Conservation (phyloP, 2,329 filamentous ascomycete genomes). For the Didymella arachidicola region DNA sequence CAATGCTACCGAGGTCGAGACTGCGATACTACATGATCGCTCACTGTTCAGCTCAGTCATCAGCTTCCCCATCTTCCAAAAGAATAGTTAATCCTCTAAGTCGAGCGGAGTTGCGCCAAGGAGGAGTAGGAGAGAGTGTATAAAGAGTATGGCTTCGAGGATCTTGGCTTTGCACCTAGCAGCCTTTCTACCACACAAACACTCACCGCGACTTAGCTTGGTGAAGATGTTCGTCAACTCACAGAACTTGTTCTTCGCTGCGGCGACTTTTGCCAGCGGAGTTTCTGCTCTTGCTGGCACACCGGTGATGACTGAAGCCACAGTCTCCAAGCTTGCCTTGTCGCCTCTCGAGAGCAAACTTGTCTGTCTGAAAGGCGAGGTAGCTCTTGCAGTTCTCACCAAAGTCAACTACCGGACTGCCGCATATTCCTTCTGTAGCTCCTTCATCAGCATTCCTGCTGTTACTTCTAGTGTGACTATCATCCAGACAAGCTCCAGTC, state of each 20-base stretch:
- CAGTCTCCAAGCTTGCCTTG: neutral
- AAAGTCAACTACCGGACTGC: neutral
- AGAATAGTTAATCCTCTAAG: neutral
- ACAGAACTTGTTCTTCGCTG: neutral
- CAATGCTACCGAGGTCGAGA: neutral
- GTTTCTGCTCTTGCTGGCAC: neutral
- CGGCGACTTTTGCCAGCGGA: neutral
- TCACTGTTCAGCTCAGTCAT: conserved; percentile 2
- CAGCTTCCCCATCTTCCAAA: neutral
- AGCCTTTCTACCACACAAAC: neutral
- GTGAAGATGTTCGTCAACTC: neutral
- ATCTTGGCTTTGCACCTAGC: neutral
- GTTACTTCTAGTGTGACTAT: neutral
- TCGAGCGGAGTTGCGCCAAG: neutral
- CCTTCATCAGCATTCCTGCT: neutral
- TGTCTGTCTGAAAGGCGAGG: neutral
- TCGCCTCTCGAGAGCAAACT: neutral
- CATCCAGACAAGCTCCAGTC: neutral
- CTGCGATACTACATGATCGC: neutral
- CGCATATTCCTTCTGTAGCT: neutral
- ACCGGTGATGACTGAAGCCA: neutral
- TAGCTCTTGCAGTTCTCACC: neutral
- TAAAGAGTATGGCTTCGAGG: neutral
- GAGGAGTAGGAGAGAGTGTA: neutral
- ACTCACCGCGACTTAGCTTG: neutral